phyloP scores from a whole-genome alignment of 2,329 filamentous ascomycete species.

The Trichoderma lentiforme region DNA sequence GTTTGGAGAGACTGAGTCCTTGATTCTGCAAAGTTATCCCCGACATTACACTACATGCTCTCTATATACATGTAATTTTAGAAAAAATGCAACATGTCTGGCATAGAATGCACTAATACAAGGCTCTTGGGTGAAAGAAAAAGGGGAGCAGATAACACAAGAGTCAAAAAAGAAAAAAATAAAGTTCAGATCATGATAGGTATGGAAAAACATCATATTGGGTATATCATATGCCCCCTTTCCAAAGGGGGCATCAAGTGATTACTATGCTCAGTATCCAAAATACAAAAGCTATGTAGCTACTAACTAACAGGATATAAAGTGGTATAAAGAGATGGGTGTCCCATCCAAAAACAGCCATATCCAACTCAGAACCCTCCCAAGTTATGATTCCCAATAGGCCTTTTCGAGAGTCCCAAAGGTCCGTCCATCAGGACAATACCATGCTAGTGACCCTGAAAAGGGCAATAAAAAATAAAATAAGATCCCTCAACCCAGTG shows the following conservation, averaged over 20 bases:
- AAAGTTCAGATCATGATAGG: neutral
- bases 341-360: neutral
- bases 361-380: neutral
- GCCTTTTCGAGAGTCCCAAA: neutral
- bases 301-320: neutral
- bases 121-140: neutral
- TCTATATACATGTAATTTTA: neutral
- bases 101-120: neutral
- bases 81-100: neutral
- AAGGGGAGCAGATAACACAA: neutral
- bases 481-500: neutral
- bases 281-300: neutral
- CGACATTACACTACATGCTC: neutral
- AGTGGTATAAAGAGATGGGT: neutral
- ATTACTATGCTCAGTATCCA: neutral
- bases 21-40: slow-evolving; percentile 33
- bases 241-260: neutral
- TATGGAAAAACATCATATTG: neutral
- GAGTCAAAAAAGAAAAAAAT: neutral
- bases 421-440: neutral
- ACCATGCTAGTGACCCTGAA: neutral
- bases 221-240: neutral
- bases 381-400: neutral
- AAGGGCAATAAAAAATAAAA: neutral
- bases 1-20: slow-evolving; percentile 70